Base-by-base conservation (phyloP, 2,329 filamentous ascomycete species). In the Pestalotiopsis sp. region DNA sequence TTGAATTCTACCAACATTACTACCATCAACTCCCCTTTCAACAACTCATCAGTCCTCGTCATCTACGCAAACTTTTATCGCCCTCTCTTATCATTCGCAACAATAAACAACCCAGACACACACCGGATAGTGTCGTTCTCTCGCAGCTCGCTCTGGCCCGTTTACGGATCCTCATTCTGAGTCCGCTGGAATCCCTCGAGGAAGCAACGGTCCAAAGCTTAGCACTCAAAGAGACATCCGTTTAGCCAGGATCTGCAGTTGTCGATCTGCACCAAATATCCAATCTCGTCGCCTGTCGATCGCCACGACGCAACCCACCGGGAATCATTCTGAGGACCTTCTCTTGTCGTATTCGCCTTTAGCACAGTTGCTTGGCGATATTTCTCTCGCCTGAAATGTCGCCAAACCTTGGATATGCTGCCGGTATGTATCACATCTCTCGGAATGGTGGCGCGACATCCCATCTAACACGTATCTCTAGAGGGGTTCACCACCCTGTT, bases 401-500 rank as follows among this genome's bases (percentile, higher is more conserved):
- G 68, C 52, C 58, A 23, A 61, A 69, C 38, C 31, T 59, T 27
- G 68, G 23, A 41, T 38, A 64, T 40, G 68, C 68, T 40, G 40
- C 68, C 36, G 68, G 68, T 69, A 66, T 56, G 68, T 62, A 31
- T 62, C 20, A 58, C 27, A 31, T 13, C 27, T 57, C 25, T 58
- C 23, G 12, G 14, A 25, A 11, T 11, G 45, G 12, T n/a, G 12
- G 13, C 25, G 23, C 13, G 31, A 13, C 36, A 14, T 56, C 45
- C 25, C 49, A 56, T 41, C 56, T 25, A 66, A 45, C 13, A 20
- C 20, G 52, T 67, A 72, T 71, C 67, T 72, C 72, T 75, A 27
- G 71, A 78, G 56, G 72, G 75, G 3, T n/a, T 71, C 31, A 61
- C 70, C 23, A 72, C 75, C n/a, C 62, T 72, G 13, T 77, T 86